These are phyloP conservation scores for Linnemannia zychae DNA, from an alignment of 192 early-diverging fungal species.

Conservation along the genomic window DNA sequence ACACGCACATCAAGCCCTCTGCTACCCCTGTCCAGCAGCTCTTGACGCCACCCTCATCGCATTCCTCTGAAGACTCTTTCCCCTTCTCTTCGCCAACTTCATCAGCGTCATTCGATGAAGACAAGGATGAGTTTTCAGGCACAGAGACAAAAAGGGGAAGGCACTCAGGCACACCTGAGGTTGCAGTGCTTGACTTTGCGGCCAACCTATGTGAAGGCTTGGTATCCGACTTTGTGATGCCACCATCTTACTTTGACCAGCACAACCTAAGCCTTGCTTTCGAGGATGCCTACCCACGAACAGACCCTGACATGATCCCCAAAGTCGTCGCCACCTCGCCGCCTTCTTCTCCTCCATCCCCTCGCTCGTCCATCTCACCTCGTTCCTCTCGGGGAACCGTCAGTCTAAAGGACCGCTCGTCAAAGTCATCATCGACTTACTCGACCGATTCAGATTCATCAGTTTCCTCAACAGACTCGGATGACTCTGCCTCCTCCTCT, in stretches of 20 bases:
- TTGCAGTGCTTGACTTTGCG: constrained; percentile 15
- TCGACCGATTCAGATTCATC: constrained; percentile 24
- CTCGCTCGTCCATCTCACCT: neutral
- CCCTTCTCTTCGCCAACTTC: constrained; percentile 1
- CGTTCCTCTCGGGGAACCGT: neutral
- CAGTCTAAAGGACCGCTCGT: neutral
- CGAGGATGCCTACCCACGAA: constrained; percentile 14
- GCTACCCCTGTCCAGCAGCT: neutral
- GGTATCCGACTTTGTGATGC: constrained; percentile 27
- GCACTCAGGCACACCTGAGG: neutral
- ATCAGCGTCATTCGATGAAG: neutral
- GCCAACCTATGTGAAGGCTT: constrained; percentile 10
- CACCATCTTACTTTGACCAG: constrained; percentile 33
- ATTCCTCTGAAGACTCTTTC: neutral
- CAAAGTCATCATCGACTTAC: constrained; percentile 18
- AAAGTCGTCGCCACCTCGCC: neutral
- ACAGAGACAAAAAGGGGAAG: neutral
- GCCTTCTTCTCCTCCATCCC: neutral
- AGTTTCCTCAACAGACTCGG: constrained; percentile 8
- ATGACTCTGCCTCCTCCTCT: constrained; percentile 3
- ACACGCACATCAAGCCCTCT: neutral
- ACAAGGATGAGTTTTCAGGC: no score
- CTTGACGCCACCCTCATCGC: neutral
- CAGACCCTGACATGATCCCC: neutral
- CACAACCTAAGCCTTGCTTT: constrained; percentile 18